Conservation (phyloP, 352 stramenopile species). For the Globisporangium viniferum region DNA sequence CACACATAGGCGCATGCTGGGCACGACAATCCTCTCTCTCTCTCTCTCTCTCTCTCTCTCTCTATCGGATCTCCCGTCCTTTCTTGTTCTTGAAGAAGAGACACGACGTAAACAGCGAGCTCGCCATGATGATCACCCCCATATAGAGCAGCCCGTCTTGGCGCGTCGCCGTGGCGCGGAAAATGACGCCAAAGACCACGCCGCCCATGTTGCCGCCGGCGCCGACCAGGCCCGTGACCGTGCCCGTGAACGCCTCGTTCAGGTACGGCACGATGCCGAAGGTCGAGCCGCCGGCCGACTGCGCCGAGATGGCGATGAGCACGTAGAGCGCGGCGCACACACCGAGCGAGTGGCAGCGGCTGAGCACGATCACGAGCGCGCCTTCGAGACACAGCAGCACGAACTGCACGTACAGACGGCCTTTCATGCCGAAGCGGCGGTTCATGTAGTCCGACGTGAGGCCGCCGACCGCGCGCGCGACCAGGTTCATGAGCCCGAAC, state of each 20-base stretch:
- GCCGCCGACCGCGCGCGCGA: constrained; percentile 87
- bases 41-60: background rate
- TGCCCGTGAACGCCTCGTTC: constrained; percentile 61
- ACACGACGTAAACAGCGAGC: constrained; percentile 40
- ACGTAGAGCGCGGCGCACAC: constrained; percentile 85
- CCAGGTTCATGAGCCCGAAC: constrained; percentile 95
- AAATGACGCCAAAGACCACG: constrained; percentile 72
- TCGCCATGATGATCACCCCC: constrained; percentile 52
- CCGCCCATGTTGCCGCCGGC: constrained; percentile 66
- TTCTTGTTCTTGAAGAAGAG: constrained; percentile 42
- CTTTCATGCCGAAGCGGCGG: constrained; percentile 81
- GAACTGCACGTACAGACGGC: constrained; percentile 86
- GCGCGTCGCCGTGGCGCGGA: constrained; percentile 30
- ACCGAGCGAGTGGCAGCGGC: constrained; percentile 63
- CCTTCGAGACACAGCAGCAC: constrained; percentile 73
- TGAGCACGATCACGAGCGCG: constrained; percentile 85
- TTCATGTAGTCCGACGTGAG: constrained; percentile 86
- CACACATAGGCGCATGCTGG: background rate
- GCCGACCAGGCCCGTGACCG: constrained; percentile 62
- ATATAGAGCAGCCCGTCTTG: constrained; percentile 53
- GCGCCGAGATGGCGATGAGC: constrained; percentile 90
- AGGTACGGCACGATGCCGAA: constrained; percentile 78
- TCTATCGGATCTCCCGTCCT: constrained; percentile 17
- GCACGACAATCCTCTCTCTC: background rate
- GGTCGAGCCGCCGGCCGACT: constrained; percentile 68